Evolutionary conservation across 495 filamentous ascomycete genomes (phyloP).

Genomic region (Evansstolkia leycettana): DNA sequence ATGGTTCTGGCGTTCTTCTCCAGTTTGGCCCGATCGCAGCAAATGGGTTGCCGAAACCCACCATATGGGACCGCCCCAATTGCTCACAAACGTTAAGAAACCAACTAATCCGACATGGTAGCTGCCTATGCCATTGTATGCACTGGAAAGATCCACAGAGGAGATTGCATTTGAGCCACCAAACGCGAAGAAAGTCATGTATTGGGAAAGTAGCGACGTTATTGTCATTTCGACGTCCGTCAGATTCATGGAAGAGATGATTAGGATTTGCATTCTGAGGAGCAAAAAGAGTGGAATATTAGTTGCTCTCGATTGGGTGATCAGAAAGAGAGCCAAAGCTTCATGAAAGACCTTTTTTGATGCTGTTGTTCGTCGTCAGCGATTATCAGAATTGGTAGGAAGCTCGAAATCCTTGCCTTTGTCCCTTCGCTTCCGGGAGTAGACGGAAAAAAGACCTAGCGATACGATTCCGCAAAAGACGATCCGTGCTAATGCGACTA

Average conservation of each 20-base stretch:
- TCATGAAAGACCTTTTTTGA: slow-evolving; percentile 39
- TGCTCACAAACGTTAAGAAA: slow-evolving; percentile 68
- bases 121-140: slow-evolving; percentile 67
- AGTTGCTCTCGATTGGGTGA: slow-evolving; percentile 73
- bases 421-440: slow-evolving; percentile 1
- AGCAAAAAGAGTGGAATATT: slow-evolving; percentile 78
- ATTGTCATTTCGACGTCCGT: slow-evolving; percentile 43
- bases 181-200: slow-evolving; percentile 75
- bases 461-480: slow-evolving; percentile 36
- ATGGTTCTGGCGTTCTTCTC: slow-evolving; percentile 24
- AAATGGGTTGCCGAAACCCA: slow-evolving; percentile 55
- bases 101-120: slow-evolving; percentile 62
- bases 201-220: slow-evolving; percentile 56
- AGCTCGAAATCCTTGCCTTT: slow-evolving; percentile 9
- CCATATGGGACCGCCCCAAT: slow-evolving; percentile 88
- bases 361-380: slow-evolving; percentile 8
- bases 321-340: slow-evolving; percentile 61
- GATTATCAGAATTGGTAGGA: neutral
- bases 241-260: slow-evolving; percentile 37
- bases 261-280: slow-evolving; percentile 45
- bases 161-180: slow-evolving; percentile 90
- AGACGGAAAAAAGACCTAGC: slow-evolving; percentile 21
- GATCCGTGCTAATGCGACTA: slow-evolving; percentile 28
- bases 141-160: slow-evolving; percentile 69
- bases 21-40: slow-evolving; percentile 29